Base-by-base conservation (phyloP, 495 filamentous ascomycete genomes). In the Daldinia bambusicola region DNA sequence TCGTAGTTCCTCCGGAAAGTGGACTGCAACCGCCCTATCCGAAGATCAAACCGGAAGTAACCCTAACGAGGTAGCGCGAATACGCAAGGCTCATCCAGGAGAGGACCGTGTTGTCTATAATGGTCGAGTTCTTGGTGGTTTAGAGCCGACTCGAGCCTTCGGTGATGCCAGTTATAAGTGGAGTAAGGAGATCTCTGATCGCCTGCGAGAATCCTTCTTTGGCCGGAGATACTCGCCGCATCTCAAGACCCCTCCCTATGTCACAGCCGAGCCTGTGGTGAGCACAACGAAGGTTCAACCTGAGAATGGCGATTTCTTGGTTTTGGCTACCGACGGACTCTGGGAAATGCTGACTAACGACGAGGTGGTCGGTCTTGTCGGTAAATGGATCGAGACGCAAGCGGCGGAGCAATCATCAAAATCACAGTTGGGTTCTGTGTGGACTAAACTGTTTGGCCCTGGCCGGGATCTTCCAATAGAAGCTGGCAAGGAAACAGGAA, bases 301-400 rank as follows among this genome's bases (percentile, higher is more conserved):
- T 10, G 87, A 90, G 45, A 90, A 90, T 65, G 95, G 95, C 51
- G 96, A 98, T 75, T 99, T 99, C 72, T 82, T 99, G 5, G 94
- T 99, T 57, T 89, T 99, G 85, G 96, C 96, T 5, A 97, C 96
- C 0, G 96, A 99, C 75, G 96, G 96, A 2, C 84, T 99, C 12
- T 99, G 96, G 95, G 96, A 99, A 81, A 98, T 98, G 95, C 84
- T 99, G 56, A 97, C 92, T 56, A 99, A 98, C 76, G 96, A 99
- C 76, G 96, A 99, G 81, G 96, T 98, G 1, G 90, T 99, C 53
- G 96, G 96, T 0, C 85, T 99, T 6, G 96, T 99, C 12, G 96
- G 95, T 2, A 92, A 95, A 77, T 99, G 96, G 96, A 85, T 99
- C 40, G 95, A 99, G 75, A 85, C 89, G 51, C 91, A 94, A 72